Base-by-base conservation (phyloP, 2,329 filamentous ascomycete genomes). In the Xylariaceae sp. region DNA sequence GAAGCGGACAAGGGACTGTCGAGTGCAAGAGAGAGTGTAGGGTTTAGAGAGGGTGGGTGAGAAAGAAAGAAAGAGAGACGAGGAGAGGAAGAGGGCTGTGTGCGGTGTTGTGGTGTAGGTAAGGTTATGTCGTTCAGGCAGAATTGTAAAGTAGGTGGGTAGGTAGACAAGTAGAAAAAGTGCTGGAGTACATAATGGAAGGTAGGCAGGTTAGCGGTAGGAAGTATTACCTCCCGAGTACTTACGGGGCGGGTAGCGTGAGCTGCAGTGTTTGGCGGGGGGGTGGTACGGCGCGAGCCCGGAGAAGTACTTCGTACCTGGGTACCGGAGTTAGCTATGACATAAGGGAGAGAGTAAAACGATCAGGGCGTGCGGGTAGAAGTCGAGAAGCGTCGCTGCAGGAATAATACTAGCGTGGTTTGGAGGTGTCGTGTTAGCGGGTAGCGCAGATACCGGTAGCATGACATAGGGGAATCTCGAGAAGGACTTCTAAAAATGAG, bases 401-500 rank as follows among this genome's bases (percentile, higher is more conserved):
- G n/a, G n/a, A n/a, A n/a, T n/a, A n/a, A n/a, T n/a, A n/a, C n/a
- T n/a, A n/a, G n/a, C n/a, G n/a, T n/a, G n/a, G n/a, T n/a, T n/a
- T n/a, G n/a, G n/a, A n/a, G n/a, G n/a, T n/a, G n/a, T n/a, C n/a
- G n/a, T n/a, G n/a, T n/a, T 26, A 29, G 49, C 40, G 37, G 39
- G 22, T 12, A 15, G 34, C 6, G 18, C 16, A 44, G 47, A 51
- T 54, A 29, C 34, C 32, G 41, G 47, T 30, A 36, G 44, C 48
- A 22, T 10, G 29, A 30, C 39, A 39, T 46, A 46, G 13, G 32
- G 15, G 34, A 44, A 45, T 46, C 19, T 21, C 30, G 22, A 13
- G 12, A 32, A 12, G 19, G 26, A 30, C 26, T 30, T 47, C 43
- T 46, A 52, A 39, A 49, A 34, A 51, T 37, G 47, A 32, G 41